phyloP scores from a whole-genome alignment of 140 eudicot species.

The Anethum foeniculum region DNA sequence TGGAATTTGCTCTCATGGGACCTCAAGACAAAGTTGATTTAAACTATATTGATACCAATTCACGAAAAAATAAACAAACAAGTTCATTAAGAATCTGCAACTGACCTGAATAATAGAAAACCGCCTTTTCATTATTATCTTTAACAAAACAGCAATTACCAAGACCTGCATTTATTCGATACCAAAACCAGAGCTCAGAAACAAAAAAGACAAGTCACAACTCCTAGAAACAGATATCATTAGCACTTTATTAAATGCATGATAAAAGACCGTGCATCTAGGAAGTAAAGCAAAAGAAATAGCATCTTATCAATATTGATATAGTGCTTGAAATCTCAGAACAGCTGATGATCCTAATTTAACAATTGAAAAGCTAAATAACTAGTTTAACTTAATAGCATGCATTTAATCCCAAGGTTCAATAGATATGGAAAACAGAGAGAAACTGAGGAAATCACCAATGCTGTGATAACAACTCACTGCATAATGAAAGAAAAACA shows the following conservation, averaged over 20 bases:
- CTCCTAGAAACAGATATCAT: background rate
- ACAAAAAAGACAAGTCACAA: background rate
- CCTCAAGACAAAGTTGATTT: background rate
- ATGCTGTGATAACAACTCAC: background rate
- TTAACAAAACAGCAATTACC: constrained; percentile 85
- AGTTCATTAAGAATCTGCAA: constrained; percentile 5
- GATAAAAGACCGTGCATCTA: background rate
- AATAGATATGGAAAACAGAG: too few relatives aligned
- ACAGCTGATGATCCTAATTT: background rate
- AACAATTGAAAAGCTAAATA: background rate
- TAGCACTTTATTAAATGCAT: background rate
- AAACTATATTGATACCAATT: background rate
- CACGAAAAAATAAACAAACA: background rate
- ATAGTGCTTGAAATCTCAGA: background rate
- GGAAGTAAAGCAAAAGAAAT: background rate
- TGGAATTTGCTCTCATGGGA: background rate
- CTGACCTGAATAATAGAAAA: constrained; percentile 94
- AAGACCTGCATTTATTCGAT: constrained; percentile 48
- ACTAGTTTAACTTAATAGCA: too few relatives aligned
- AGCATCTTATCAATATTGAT: background rate
- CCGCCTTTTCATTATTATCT: constrained; percentile 72
- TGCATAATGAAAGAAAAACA: too few relatives aligned
- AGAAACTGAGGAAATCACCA: background rate
- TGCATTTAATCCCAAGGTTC: background rate
- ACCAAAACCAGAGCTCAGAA: constrained; percentile 13